Evolutionary conservation across 2,329 filamentous ascomycete genomes (phyloP).

Genomic region (Akanthomyces uredinophilus): DNA sequence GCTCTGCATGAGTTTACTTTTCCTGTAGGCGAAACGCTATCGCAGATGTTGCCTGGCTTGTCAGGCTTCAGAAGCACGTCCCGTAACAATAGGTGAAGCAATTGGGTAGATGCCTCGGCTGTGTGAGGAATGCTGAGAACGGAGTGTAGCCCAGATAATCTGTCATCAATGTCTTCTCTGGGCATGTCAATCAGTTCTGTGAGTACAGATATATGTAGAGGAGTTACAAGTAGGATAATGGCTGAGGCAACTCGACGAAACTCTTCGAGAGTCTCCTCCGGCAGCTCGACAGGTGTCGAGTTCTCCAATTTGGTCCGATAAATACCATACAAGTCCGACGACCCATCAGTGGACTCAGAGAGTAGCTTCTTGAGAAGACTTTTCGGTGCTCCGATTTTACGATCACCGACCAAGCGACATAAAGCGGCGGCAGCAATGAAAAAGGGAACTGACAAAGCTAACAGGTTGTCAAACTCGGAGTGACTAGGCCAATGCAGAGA

Average conservation of each 20-base stretch:
- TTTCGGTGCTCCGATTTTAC: too few relatives aligned
- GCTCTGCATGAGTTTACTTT: too few relatives aligned
- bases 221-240: neutral
- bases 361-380: too few relatives aligned
- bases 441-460: too few relatives aligned
- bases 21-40: neutral
- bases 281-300: too few relatives aligned
- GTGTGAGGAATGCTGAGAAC: neutral
- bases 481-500: too few relatives aligned
- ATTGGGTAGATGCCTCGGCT: neutral
- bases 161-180: neutral
- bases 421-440: too few relatives aligned
- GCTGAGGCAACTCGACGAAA: neutral
- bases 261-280: neutral
- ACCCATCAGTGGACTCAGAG: too few relatives aligned
- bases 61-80: neutral
- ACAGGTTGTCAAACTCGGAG: too few relatives aligned
- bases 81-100: neutral
- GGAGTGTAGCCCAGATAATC: neutral
- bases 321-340: too few relatives aligned
- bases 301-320: too few relatives aligned
- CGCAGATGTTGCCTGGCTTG: neutral
- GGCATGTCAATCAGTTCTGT: neutral
- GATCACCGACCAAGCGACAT: too few relatives aligned
- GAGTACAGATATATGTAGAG: neutral